Conservation (phyloP, 306 rosid species). For the Cucurbita argyrosperma region DNA sequence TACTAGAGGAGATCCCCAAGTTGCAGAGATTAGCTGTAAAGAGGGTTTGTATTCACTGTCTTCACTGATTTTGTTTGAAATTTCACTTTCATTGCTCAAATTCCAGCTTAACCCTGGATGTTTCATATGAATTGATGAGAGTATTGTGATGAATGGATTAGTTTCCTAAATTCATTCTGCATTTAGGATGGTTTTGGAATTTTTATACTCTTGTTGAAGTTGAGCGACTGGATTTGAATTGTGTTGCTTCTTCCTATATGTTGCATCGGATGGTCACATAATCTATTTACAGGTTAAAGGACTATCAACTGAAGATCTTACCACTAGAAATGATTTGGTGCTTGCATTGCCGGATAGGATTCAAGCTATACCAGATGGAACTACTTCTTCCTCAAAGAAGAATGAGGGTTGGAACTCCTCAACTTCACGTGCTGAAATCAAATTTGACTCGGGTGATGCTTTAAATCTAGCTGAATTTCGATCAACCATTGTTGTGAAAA, state of each 20-base stretch:
- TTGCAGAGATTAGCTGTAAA: constrained; percentile 83
- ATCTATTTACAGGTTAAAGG: constrained; percentile 57
- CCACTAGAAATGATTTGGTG: constrained; percentile 92
- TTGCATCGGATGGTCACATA: not conserved
- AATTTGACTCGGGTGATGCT: constrained; percentile 74
- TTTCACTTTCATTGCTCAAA: not conserved
- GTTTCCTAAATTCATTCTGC: not conserved
- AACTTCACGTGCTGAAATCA: constrained; percentile 73
- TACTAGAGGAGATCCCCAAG: constrained; percentile 90
- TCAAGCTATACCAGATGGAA: constrained; percentile 91
- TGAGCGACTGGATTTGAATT: not conserved
- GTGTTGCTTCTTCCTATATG: not conserved
- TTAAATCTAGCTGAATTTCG: not conserved
- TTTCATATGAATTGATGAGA: not conserved
- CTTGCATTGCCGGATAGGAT: constrained; percentile 90
- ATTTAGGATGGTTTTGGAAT: not conserved
- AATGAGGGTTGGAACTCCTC: constrained; percentile 87
- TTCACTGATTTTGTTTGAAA: not conserved
- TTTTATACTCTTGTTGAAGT: not conserved
- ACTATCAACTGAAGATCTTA: constrained; percentile 79
- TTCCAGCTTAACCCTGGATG: not conserved
- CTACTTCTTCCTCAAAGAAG: constrained; percentile 58
- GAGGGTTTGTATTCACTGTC: constrained; percentile 34
- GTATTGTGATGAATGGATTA: not conserved
- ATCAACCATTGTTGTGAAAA: not conserved